Conservation (phyloP, 202 grass and related monocot genomes). For the Carex sylvatica region DNA sequence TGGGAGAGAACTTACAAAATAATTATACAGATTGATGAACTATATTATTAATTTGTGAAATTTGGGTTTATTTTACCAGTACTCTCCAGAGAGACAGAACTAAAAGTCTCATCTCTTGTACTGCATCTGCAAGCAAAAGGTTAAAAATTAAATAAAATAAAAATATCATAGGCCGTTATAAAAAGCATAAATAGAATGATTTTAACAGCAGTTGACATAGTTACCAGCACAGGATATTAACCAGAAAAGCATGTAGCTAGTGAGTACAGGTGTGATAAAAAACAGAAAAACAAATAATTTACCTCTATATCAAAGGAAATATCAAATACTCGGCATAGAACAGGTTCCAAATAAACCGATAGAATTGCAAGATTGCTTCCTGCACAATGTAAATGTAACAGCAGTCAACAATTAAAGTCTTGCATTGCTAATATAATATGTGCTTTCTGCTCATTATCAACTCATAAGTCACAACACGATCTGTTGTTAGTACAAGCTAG, state of each 20-base stretch:
- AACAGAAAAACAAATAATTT: constrained; percentile 12
- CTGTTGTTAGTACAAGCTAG: no score
- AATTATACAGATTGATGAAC: not conserved
- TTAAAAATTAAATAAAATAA: not conserved
- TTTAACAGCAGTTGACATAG: not conserved
- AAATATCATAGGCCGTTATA: not conserved
- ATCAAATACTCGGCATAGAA: constrained; percentile 91
- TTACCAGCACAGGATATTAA: constrained; percentile 7
- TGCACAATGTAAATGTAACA: constrained; percentile 38
- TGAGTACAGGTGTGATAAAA: not conserved
- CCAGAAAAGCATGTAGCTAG: not conserved
- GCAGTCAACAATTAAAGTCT: not conserved
- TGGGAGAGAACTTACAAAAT: constrained; percentile 6
- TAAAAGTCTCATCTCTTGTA: not conserved
- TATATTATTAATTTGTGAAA: not conserved
- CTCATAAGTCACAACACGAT: not conserved
- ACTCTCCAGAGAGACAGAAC: not conserved
- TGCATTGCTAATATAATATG: not conserved
- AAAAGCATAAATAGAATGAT: not conserved
- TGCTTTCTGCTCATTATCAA: constrained; percentile 8
- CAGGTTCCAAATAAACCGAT: constrained; percentile 92
- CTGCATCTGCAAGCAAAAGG: not conserved
- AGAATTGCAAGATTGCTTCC: constrained; percentile 87
- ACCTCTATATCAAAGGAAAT: constrained; percentile 80
- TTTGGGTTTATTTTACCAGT: not conserved